Percentiles rank a stretch among this genome's conserved stretches.
Conservation (phyloP, 495 filamentous ascomycete species). For the Aspergillus conjunctus region DNA sequence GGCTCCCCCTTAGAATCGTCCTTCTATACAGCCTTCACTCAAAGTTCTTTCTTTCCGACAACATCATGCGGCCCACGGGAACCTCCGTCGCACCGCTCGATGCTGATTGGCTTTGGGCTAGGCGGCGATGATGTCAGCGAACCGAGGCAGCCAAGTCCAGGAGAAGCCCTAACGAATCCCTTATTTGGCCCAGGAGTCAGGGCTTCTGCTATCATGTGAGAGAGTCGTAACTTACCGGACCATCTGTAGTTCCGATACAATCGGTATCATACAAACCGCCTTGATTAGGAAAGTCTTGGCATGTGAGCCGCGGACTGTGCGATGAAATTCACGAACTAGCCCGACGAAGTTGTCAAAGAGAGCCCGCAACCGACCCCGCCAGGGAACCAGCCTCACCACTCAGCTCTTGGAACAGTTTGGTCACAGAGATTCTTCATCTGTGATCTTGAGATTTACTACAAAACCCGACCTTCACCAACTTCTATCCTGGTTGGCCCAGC, state of each 20-base stretch:
- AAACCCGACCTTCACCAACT: slow-evolving; percentile 19
- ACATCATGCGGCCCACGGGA: background rate
- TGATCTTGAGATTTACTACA: slow-evolving; percentile 21
- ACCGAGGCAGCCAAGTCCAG: background rate
- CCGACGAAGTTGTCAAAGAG: slow-evolving; percentile 42
- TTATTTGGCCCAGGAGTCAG: slow-evolving; percentile 16
- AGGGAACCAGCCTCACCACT: slow-evolving; percentile 34
- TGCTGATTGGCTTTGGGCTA: slow-evolving; percentile 2
- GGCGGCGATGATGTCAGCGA: slow-evolving; percentile 22
- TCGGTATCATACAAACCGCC: slow-evolving; percentile 20
- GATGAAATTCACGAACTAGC: slow-evolving; percentile 52
- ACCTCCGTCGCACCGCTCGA: background rate
- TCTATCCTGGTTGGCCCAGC: slow-evolving; percentile 32
- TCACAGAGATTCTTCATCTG: slow-evolving; percentile 27
- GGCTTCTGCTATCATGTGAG: slow-evolving; percentile 36
- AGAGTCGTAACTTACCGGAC: slow-evolving; percentile 29
- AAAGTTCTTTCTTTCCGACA: slow-evolving; percentile 4
- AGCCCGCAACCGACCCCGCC: slow-evolving; percentile 47
- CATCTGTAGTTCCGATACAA: slow-evolving; percentile 27
- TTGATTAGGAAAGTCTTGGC: slow-evolving; percentile 44
- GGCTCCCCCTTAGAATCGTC: background rate
- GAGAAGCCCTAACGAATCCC: background rate
- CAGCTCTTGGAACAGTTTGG: slow-evolving; percentile 19
- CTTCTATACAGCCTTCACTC: slow-evolving; percentile 3
- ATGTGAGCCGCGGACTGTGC: slow-evolving; percentile 44